Evolutionary conservation across 306 rosid species (phyloP).

Genomic region (Dalbergia cultrata): DNA sequence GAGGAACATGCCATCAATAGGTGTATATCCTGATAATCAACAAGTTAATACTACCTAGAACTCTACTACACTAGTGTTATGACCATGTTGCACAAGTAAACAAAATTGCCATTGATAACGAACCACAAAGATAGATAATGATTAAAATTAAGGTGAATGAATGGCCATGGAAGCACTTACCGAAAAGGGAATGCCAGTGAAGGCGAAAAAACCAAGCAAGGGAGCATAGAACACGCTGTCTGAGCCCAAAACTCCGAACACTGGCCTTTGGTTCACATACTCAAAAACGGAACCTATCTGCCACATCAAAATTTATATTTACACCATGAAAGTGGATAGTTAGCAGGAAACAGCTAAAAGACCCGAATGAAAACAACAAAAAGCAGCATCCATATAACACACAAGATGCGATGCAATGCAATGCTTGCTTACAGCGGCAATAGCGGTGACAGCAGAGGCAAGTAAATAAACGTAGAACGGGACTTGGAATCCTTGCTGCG

Average conservation of each 20-base stretch:
- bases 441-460: slow-evolving; percentile 89
- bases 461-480: slow-evolving; percentile 80
- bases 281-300: slow-evolving; percentile 96
- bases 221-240: slow-evolving; percentile 92
- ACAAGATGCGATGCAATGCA: neutral
- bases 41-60: neutral
- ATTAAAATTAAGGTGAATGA: neutral
- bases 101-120: too few species aligned
- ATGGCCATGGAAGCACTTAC: slow-evolving; percentile 53
- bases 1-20: neutral
- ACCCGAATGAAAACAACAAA: neutral
- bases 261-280: slow-evolving; percentile 85
- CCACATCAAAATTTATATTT: neutral
- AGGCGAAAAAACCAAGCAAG: slow-evolving; percentile 85
- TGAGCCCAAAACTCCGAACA: slow-evolving; percentile 76
- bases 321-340: neutral
- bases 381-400: too few species aligned
- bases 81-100: too few species aligned
- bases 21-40: neutral
- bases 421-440: slow-evolving; percentile 79
- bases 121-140: neutral
- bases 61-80: neutral
- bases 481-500: slow-evolving; percentile 56
- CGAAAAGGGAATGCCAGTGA: slow-evolving; percentile 89
- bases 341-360: neutral